Base-by-base conservation (phyloP, 306 rosid genomes). In the Abrus precatorius region DNA sequence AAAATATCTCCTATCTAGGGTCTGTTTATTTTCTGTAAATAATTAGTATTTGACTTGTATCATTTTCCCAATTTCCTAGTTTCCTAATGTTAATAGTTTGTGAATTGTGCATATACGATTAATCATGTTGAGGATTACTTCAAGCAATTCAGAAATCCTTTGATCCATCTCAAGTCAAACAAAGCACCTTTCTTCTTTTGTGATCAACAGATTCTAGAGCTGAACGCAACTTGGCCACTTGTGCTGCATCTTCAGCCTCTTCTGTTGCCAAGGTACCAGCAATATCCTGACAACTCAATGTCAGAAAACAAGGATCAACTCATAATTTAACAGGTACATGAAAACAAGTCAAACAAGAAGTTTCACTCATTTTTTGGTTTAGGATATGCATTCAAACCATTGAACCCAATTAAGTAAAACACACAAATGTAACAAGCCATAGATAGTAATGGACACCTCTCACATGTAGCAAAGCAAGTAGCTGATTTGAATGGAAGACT, bases 161-260 rank as follows among this genome's bases (percentile, higher is more conserved):
- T 67, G 36, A 11, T 44, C 20, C 10, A 44, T 44, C n/a, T 44
- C 38, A 43, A 67, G 38, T 8, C 79, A 85, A 77, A 66, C 9
- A 60, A 40, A 85, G 28, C 75, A 93, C 97, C 97, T 85, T 91
- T 86, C 93, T 88, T 87, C 97, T 90, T 87, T 93, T 93, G 85
- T 84, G 97, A 87, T 91, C 92, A 80, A 93, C 97, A 38, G 97
- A 91, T 86, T 93, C 97, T 27, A 93, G 93, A 75, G 97, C 97
- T 60, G 97, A 93, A 49, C 94, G 91, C 89, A 91, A 63, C 88
- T 93, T 93, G 1, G 89, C 78, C 36, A 91, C 97, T 82, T 87
- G 97, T 66, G 88, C 88, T 53, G 91, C 87, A 84, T 93, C 90
- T 50, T 84, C 97, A 5, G 94, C 93, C 67, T 85, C 89, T 84